Evolutionary conservation across 257 asterid genomes (phyloP), one percentile per base, ranked within the genome.

Genomic region (Phtheirospermum japonicum): DNA sequence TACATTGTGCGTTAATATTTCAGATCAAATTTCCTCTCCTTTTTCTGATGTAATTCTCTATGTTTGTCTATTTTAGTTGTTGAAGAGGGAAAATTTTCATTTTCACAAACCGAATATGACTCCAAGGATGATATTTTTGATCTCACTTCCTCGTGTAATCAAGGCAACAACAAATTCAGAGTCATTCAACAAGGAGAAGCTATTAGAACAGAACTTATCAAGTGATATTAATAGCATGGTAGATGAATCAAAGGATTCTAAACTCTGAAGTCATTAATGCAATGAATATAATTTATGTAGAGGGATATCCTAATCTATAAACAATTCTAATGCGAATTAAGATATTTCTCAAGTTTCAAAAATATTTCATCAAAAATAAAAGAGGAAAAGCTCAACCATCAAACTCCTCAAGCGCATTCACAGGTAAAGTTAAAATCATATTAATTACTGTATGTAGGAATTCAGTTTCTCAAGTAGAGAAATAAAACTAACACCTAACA

Each of bases 1-100:
- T 84, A 92, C 98, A 88, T 80, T 56, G 79, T 76, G 39, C 95
- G 87, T 17, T 80, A 86, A 71, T 89, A 84, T 68, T 86, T 93
- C 85, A 84, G 61, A 76, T 85, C 93, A 59, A 81, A 59, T 67
- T 80, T 88, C 69, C 82, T 78, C 64, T 84, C 90, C 78, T 71
- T 78, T 67, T 84, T 95, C 66, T 49, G 80, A 63, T 71, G 88
- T 60, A 74, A 65, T 64, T 84, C 90, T 63, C 75, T 71, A 18
- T 77, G 53, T 65, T 81, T 78, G 37, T 74, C 79, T 58, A 76
- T 73, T 45, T 54, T 76, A 48, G 79, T 73, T 9, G 86, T 73
- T 52, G 58, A 63, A 43, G 77, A 69, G 62, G 80, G 69, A 65
- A 76, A 77, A 66, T 73, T 83, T 72, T 81, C 86, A 66, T 71